These are phyloP conservation scores for Akanthomyces muscarius DNA, from an alignment of 2,329 filamentous ascomycete species.

Conservation along the genomic window DNA sequence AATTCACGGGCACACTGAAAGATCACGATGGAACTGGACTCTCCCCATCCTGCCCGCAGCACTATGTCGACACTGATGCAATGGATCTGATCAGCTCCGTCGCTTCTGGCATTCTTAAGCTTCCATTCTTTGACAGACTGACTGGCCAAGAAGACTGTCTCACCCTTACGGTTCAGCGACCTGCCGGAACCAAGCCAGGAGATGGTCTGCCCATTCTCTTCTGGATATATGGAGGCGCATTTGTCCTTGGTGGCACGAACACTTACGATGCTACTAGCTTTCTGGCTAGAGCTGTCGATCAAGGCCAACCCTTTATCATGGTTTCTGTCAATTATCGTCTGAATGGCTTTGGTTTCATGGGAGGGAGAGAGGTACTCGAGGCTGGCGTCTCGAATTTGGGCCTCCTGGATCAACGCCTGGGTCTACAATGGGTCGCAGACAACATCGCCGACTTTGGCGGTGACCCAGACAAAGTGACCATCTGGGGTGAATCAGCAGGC, in stretches of 20 bases:
- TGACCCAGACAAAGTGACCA: slow-evolving; percentile 59
- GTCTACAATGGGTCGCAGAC: slow-evolving; percentile 59
- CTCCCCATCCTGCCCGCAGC: slow-evolving; percentile 64
- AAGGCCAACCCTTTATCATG: slow-evolving; percentile 56
- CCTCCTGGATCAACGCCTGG: slow-evolving; percentile 56
- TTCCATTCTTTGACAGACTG: slow-evolving; percentile 18
- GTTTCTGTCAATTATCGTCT: slow-evolving; percentile 63
- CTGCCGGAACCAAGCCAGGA: slow-evolving; percentile 36
- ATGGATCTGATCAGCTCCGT: not conserved
- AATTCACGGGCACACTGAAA: slow-evolving; percentile 52
- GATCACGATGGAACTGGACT: slow-evolving; percentile 55
- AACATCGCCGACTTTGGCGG: slow-evolving; percentile 64
- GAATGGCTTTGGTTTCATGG: slow-evolving; percentile 59
- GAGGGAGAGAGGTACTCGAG: slow-evolving; percentile 50
- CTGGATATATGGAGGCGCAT: slow-evolving; percentile 56
- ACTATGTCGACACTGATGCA: slow-evolving; percentile 44
- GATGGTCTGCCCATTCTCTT: slow-evolving; percentile 52
- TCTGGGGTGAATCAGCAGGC: slow-evolving; percentile 60
- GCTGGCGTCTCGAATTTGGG: slow-evolving; percentile 57
- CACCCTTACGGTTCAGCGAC: slow-evolving; percentile 44
- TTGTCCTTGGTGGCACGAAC: slow-evolving; percentile 32
- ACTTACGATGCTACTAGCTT: slow-evolving; percentile 36
- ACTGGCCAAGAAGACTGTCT: slow-evolving; percentile 50
- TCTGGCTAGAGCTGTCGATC: slow-evolving; percentile 32
- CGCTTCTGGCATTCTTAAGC: not conserved